Conservation (phyloP, 257 asterid species). For the Lavandula angustifolia region DNA sequence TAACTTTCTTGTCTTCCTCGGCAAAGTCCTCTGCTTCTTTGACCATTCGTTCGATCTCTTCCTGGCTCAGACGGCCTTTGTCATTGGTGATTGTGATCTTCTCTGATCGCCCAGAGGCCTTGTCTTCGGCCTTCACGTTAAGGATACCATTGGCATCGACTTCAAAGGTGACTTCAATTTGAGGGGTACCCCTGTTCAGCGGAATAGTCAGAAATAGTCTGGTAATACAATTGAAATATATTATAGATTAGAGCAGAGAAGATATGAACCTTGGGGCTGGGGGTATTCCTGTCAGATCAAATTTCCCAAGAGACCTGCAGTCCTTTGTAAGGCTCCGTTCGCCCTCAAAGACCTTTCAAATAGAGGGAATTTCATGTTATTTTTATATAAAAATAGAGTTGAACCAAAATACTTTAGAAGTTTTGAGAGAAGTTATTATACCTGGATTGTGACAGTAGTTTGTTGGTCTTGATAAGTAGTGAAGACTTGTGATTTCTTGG, state of each 20-base stretch:
- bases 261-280: constrained; percentile 81
- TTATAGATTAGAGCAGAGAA: not conserved
- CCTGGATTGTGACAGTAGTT: constrained; percentile 86
- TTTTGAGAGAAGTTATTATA: constrained; percentile 18
- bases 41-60: no score
- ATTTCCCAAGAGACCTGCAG: constrained; percentile 82
- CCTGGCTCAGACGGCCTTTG: no score
- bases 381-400: not conserved
- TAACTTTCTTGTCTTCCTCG: constrained; percentile 79
- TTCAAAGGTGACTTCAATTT: constrained; percentile 33
- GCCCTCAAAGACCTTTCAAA: constrained; percentile 81
- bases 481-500: constrained; percentile 90
- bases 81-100: constrained; percentile 34
- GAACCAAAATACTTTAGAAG: not conserved
- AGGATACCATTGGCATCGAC: constrained; percentile 89
- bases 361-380: not conserved
- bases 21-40: no score
- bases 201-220: not conserved
- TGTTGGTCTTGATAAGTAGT: constrained; percentile 97
- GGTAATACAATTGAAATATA: not conserved
- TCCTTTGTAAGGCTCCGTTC: constrained; percentile 93
- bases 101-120: constrained; percentile 78
- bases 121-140: constrained; percentile 91
- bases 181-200: constrained; percentile 81
- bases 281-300: constrained; percentile 78